Evolutionary conservation across 345 rosid genomes (phyloP), one percentile per base, ranked within the genome.

Genomic region (Psidium guajava): DNA sequence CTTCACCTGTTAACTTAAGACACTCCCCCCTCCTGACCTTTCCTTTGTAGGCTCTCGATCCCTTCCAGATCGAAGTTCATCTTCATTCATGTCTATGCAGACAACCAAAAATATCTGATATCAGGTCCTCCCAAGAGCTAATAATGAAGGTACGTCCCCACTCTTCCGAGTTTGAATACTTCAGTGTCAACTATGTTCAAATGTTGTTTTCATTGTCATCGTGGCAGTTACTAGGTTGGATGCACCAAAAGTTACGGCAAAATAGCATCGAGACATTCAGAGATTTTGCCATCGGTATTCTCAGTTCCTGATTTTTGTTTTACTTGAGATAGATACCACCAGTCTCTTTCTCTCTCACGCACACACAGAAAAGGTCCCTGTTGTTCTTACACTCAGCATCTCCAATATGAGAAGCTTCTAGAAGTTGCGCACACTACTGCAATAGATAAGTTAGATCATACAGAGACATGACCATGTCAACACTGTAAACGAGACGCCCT

Each of bases 171-270:
- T 86, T 84, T 44, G 36, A 85, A 52, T 61, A 82, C 83, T 84
- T 32, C 42, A 40, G 50, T 25, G 55, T 57, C 84, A 54, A 64
- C 36, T 74, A 84, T 91, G 83, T 64, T 90, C 77, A 89, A 89
- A 54, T 85, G 82, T 86, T 75, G 80, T 87, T 89, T 84, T 85
- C 80, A 82, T 85, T 86, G 85, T 87, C 82, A 87, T 88, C 90
- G 88, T 91, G 84, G 93, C 99, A 95, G 98, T 86, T 95, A 87
- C 89, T 92, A 87, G 95, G 92, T 77, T 95, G 98, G 99, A 91
- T 93, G 97, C 94, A 91, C 89, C 91, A 90, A 58, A 92, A 91
- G 90, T 86, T 90, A 84, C 88, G 88, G 87, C 91, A 89, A 84
- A 90, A 87, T 83, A 88, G 88, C 89, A 85, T 75, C 40, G 96